These are phyloP conservation scores for Dalbergia cultrata DNA, from an alignment of 306 rosid genomes.

Conservation along the genomic window DNA sequence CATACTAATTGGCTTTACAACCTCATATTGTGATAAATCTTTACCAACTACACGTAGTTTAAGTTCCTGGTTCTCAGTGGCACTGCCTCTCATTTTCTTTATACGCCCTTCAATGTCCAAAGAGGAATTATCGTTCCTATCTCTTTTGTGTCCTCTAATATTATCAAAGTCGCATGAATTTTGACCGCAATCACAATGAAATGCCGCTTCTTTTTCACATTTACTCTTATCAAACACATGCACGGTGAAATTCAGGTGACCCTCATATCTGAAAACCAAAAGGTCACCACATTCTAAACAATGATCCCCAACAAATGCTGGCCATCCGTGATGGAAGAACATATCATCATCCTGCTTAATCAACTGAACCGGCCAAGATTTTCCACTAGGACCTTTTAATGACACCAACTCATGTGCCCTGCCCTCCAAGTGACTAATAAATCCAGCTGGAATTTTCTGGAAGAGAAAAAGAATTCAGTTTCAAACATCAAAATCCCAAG, in stretches of 20 bases:
- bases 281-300: conserved; percentile 78
- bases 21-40: conserved; percentile 49
- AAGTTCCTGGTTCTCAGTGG: conserved; percentile 51
- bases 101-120: conserved; percentile 52
- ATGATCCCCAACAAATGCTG: conserved; percentile 76
- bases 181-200: conserved; percentile 70
- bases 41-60: conserved; percentile 41
- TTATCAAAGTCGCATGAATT: conserved; percentile 42
- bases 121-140: conserved; percentile 57
- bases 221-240: conserved; percentile 81
- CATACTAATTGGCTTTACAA: conserved; percentile 50
- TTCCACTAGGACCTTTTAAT: conserved; percentile 84
- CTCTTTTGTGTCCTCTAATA: conserved; percentile 49
- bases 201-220: conserved; percentile 87
- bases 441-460: conserved; percentile 83
- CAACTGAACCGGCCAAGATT: conserved; percentile 70
- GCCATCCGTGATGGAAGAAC: conserved; percentile 80
- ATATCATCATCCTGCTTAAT: conserved; percentile 64
- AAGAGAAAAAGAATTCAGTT: conserved; percentile 39
- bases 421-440: conserved; percentile 68
- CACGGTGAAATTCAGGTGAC: conserved; percentile 75
- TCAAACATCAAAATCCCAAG: conserved; percentile 18
- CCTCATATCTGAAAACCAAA: conserved; percentile 82
- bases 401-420: conserved; percentile 61
- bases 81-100: conserved; percentile 65